Conservation (phyloP, 306 rosid genomes). For the Gleditsia sinensis region DNA sequence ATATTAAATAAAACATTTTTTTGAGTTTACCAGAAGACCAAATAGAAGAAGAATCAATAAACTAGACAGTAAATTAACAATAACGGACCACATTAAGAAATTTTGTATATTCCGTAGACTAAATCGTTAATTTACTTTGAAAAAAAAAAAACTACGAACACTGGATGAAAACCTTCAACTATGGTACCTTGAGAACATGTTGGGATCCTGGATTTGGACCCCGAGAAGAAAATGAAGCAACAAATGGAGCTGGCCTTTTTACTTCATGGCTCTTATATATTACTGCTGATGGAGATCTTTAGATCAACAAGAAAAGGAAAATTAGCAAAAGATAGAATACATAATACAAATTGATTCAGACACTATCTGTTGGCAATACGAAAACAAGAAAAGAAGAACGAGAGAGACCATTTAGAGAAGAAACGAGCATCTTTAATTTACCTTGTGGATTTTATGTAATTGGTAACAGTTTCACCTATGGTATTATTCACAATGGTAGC, state of each 20-base stretch:
- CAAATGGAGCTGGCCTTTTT: conserved; percentile 59
- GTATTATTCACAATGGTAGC: conserved; percentile 59
- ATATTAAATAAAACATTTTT: no score
- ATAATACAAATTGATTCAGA: no score
- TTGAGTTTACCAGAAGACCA: no score
- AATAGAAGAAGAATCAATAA: no score
- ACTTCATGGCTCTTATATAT: conserved; percentile 55
- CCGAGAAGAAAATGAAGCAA: conserved; percentile 83
- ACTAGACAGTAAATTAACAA: no score
- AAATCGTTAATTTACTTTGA: no score
- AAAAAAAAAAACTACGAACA: no score
- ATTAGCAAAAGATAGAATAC: neutral
- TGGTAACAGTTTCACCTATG: conserved; percentile 42
- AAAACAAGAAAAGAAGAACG: no score
- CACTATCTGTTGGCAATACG: no score
- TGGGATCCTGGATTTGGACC: conserved; percentile 75
- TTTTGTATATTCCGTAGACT: no score
- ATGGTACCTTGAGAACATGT: conserved; percentile 72
- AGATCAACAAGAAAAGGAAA: conserved; percentile 29
- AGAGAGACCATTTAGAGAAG: neutral
- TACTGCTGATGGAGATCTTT: conserved; percentile 74
- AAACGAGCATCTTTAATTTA: conserved; percentile 21
- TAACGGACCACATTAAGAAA: no score
- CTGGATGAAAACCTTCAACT: conserved; percentile 6
- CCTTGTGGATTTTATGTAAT: conserved; percentile 69